These are phyloP conservation scores for Colletotrichum aenigma DNA, from an alignment of 2,329 filamentous ascomycete genomes.

Conservation along the genomic window DNA sequence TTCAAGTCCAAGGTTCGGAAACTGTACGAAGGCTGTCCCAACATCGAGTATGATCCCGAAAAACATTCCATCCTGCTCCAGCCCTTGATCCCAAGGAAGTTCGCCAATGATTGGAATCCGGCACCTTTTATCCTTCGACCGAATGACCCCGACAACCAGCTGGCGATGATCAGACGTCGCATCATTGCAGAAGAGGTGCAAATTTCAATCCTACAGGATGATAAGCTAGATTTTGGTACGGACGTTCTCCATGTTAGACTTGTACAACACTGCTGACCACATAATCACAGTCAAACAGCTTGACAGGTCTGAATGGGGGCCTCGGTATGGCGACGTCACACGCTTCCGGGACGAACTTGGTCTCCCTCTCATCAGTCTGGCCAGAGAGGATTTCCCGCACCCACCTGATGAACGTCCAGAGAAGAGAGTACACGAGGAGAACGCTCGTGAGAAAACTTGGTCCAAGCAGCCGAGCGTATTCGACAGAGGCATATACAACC, in stretches of 20 bases:
- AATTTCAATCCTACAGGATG: conserved; percentile 15
- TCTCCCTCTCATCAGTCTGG: background rate
- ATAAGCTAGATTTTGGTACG: conserved; percentile 11
- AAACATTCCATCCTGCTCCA: background rate
- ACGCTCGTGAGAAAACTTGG: conserved; percentile 33
- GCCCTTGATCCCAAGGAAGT: background rate
- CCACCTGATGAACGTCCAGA: background rate
- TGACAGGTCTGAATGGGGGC: conserved; percentile 24
- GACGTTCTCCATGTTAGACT: background rate
- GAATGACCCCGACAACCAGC: conserved; percentile 27
- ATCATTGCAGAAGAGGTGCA: conserved; percentile 25
- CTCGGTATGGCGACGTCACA: conserved; percentile 15
- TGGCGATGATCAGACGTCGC: conserved; percentile 28
- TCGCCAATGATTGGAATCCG: background rate
- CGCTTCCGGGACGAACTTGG: background rate
- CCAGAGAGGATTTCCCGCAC: background rate
- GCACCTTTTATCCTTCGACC: conserved; percentile 18
- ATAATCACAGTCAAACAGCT: background rate
- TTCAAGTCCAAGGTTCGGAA: background rate
- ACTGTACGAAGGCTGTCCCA: background rate
- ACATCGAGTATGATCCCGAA: background rate
- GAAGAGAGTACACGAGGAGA: background rate
- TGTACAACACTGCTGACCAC: background rate
- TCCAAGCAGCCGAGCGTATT: conserved; percentile 31
- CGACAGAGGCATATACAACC: conserved; percentile 27